Percentiles rank a stretch among this genome's conserved stretches.
Evolutionary conservation across 805 yeast species (phyloP).

Genomic region (Candida maesae): DNA sequence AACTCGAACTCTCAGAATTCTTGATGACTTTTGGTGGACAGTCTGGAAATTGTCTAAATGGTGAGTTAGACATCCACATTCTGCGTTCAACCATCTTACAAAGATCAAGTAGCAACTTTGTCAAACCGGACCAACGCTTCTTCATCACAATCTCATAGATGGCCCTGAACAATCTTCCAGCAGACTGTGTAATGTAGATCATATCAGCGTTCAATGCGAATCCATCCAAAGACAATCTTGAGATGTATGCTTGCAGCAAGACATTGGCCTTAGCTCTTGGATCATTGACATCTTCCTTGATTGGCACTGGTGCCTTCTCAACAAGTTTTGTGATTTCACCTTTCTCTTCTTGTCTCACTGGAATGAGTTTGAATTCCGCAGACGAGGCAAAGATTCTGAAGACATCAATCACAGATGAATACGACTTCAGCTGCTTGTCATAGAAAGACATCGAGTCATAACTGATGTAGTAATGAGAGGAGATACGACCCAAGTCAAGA

Average conservation of each 20-base stretch:
- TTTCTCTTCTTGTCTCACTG: constrained; percentile 84
- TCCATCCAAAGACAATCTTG: constrained; percentile 72
- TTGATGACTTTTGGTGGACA: constrained; percentile 69
- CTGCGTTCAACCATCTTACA: constrained; percentile 79
- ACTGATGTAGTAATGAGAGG: constrained; percentile 82
- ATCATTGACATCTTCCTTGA: constrained; percentile 66
- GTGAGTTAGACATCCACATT: constrained; percentile 82
- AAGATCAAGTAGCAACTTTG: constrained; percentile 54
- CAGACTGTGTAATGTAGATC: constrained; percentile 90
- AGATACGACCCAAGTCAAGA: constrained; percentile 75
- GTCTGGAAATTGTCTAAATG: constrained; percentile 76
- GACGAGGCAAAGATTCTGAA: constrained; percentile 75
- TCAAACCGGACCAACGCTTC: constrained; percentile 66
- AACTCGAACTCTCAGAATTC: constrained; percentile 71
- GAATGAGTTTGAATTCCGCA: constrained; percentile 79
- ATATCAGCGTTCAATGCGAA: constrained; percentile 91
- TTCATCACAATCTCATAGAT: constrained; percentile 70
- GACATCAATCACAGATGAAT: constrained; percentile 67
- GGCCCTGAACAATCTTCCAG: constrained; percentile 84
- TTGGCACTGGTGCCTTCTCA: constrained; percentile 81
- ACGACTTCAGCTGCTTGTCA: constrained; percentile 57
- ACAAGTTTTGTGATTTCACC: constrained; percentile 64
- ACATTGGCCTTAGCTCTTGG: constrained; percentile 76
- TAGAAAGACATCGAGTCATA: constrained; percentile 70
- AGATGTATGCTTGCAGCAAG: constrained; percentile 82